A percentile compares a stretch with the other conserved stretches of the same genome.
phyloP scores from a whole-genome alignment of 495 filamentous ascomycete species.

The Neurospora sublineolata region DNA sequence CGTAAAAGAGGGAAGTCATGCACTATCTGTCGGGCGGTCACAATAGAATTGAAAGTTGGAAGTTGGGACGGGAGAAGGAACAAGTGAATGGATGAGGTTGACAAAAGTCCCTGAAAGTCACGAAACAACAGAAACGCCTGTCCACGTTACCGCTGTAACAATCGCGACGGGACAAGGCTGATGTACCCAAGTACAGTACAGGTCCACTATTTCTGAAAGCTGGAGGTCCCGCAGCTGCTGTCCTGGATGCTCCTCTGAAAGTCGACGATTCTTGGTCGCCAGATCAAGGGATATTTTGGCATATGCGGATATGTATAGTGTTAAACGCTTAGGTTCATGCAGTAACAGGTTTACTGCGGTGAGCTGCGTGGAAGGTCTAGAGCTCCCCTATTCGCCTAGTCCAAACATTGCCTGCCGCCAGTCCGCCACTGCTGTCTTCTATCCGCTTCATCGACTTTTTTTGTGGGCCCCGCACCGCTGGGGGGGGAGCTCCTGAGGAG shows the following conservation, averaged over 20 bases:
- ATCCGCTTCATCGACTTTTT: slow-evolving; percentile 25
- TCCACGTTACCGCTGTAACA: background rate
- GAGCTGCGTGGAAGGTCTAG: background rate
- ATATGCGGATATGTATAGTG: background rate
- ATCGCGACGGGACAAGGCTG: background rate
- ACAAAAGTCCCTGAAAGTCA: background rate
- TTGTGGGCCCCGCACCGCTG: slow-evolving; percentile 11
- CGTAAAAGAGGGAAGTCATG: background rate
- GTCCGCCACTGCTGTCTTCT: slow-evolving; percentile 17
- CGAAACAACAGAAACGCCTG: background rate
- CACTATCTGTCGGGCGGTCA: background rate
- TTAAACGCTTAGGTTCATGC: background rate
- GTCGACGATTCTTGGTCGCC: background rate
- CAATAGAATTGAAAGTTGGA: background rate
- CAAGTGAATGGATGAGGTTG: background rate
- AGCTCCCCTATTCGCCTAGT: background rate
- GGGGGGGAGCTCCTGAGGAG: slow-evolving; percentile 6
- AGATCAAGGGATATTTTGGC: background rate
- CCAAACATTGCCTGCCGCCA: slow-evolving; percentile 11
- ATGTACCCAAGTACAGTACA: background rate
- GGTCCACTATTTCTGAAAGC: background rate
- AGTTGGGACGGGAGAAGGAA: background rate
- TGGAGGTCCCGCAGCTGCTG: background rate
- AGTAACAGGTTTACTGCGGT: background rate
- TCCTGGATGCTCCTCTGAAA: background rate